Evolutionary conservation across 148 eudicot species (phyloP).

Genomic region (Limonium bicolor): DNA sequence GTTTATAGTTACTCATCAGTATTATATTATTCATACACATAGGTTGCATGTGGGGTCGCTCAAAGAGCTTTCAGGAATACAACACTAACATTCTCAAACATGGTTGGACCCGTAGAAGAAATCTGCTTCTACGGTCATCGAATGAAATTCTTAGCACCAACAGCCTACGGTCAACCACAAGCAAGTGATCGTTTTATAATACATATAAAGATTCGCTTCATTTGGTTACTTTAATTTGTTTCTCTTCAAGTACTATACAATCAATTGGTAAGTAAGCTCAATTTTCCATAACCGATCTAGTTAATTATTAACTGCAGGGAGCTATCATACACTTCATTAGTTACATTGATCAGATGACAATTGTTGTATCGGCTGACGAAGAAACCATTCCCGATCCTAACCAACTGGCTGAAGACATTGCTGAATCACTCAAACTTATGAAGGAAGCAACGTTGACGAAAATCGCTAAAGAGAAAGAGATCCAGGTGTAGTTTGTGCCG

Average conservation of each 20-base stretch:
- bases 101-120: conserved; percentile 48
- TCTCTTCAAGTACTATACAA: neutral
- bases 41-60: conserved; percentile 4
- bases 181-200: conserved; percentile 9
- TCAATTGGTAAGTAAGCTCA: neutral
- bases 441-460: too few relatives aligned
- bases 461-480: too few relatives aligned
- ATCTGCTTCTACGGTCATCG: conserved; percentile 45
- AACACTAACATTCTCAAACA: conserved; percentile 43
- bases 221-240: neutral
- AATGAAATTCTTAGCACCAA: conserved; percentile 38
- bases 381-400: conserved; percentile 8
- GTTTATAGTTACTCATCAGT: too few relatives aligned
- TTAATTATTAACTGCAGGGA: conserved; percentile 15
- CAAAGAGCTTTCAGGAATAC: conserved; percentile 25
- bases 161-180: conserved; percentile 40
- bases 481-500: too few relatives aligned
- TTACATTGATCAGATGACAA: conserved; percentile 11
- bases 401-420: conserved; percentile 9
- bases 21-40: too few relatives aligned
- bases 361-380: conserved; percentile 7
- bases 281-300: too few relatives aligned
- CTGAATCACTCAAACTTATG: conserved; percentile 8
- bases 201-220: neutral
- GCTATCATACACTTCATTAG: conserved; percentile 44